Base-by-base conservation (phyloP, 306 rosid species). In the Quercus mongolica region DNA sequence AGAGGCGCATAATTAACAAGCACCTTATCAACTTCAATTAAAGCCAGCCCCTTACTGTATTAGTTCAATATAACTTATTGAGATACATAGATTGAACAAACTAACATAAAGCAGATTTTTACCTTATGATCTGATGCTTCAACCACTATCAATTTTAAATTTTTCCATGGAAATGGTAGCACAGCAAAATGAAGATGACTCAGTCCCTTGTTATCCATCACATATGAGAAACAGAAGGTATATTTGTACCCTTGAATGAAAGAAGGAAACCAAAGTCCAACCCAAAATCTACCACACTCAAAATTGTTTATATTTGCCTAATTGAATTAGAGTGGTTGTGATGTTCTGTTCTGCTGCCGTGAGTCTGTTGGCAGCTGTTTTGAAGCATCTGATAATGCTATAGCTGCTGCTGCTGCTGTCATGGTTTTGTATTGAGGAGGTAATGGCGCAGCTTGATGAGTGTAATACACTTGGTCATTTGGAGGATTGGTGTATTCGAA, bases 371-470 rank as follows among this genome's bases (percentile, higher is more conserved):
- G 91, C 68, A 80, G 87, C 72, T 91, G 94, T 65, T 87, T 87
- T 1, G 98, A 89, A 46, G 94, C 92, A 79, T 96, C 98, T 23
- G 97, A 90, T 12, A 91, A 46, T 13, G 93, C 92, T 0, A 87
- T 90, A 5, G 93, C 97, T 0, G 94, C 96, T 1, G 89, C 96
- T 1, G 89, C 96, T 17, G 93, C 97, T 1, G 89, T 91, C 97
- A 96, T 93, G 35, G 98, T 86, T 79, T 93, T 98, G 81, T 93
- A 90, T 69, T 91, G 97, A 81, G 98, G 71, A 79, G 96, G 84
- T 85, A 89, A 75, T 3, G 89, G 86, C 65, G 82, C 83, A 74
- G 85, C 83, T 56, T 77, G 86, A 69, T 89, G 92, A 23, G 89
- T 79, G 83, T 91, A 90, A 72, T 84, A 91, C 56, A 74, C 86